These are phyloP conservation scores for Tetrahymena thermophila DNA, from an alignment of 73 alveolate species.

Conservation along the genomic window DNA sequence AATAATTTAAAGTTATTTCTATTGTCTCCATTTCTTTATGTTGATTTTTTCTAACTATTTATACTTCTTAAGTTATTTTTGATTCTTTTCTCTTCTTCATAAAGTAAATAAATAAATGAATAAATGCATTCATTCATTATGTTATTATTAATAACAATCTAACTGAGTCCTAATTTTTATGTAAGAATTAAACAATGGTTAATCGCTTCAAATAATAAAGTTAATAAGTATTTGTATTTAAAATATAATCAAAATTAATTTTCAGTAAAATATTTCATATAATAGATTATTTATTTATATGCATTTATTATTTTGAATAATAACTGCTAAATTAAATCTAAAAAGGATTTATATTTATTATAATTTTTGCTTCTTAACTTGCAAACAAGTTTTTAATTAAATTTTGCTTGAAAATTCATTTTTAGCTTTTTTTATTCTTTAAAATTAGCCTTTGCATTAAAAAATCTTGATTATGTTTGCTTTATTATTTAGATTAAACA, in stretches of 20 bases:
- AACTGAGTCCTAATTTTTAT: too few relatives aligned
- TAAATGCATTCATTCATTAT: too few relatives aligned
- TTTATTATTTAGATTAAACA: background rate
- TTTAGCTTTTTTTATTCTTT: background rate
- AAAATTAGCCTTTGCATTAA: background rate
- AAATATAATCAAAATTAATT: too few relatives aligned
- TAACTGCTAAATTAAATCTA: background rate
- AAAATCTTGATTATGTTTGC: background rate
- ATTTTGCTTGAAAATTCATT: background rate
- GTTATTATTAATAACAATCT: too few relatives aligned
- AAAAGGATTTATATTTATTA: background rate
- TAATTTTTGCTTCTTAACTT: too few relatives aligned
- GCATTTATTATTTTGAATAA: too few relatives aligned
- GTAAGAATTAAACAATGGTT: too few relatives aligned
- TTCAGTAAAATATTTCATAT: too few relatives aligned
- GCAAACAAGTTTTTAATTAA: background rate
- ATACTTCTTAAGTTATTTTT: background rate
- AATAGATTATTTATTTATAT: too few relatives aligned
- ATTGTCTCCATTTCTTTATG: background rate
- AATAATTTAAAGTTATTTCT: background rate
- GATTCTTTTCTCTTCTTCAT: background rate
- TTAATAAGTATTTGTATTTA: too few relatives aligned
- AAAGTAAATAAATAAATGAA: too few relatives aligned
- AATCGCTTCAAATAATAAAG: too few relatives aligned
- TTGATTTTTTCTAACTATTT: background rate